These are phyloP conservation scores for Pseudogymnoascus sp. DNA, from an alignment of 2,329 filamentous ascomycete species.

Conservation along the genomic window DNA sequence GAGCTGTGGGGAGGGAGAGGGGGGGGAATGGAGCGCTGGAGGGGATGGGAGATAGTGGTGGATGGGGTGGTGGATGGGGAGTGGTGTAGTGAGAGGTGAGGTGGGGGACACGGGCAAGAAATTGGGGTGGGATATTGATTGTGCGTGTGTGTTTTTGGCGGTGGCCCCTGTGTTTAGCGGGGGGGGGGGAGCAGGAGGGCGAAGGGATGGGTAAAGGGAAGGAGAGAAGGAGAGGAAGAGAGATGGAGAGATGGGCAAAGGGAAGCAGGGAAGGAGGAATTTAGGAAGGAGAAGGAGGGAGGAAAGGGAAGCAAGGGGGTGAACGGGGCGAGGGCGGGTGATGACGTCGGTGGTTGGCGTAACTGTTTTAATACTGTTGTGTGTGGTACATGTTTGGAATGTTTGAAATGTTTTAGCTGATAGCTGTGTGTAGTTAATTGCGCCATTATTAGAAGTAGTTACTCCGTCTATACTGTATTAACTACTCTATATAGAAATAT, in stretches of 20 bases:
- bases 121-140: background rate
- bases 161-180: background rate
- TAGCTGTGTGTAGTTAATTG: background rate
- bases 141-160: background rate
- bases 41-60: background rate
- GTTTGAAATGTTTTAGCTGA: background rate
- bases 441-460: background rate
- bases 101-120: background rate
- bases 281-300: too few relatives aligned
- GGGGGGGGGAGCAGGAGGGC: background rate
- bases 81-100: background rate
- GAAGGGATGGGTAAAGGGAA: background rate
- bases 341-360: background rate
- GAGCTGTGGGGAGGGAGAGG: background rate
- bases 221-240: too few relatives aligned
- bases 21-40: background rate
- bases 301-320: background rate
- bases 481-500: too few relatives aligned
- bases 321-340: background rate
- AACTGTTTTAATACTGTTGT: background rate
- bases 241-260: background rate
- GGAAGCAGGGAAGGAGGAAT: background rate
- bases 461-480: background rate
- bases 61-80: background rate
- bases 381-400: background rate